Evolutionary conservation across 2,329 filamentous ascomycete species (phyloP), one percentile per base, ranked within the genome.

Genomic region (Aureobasidium zeae): DNA sequence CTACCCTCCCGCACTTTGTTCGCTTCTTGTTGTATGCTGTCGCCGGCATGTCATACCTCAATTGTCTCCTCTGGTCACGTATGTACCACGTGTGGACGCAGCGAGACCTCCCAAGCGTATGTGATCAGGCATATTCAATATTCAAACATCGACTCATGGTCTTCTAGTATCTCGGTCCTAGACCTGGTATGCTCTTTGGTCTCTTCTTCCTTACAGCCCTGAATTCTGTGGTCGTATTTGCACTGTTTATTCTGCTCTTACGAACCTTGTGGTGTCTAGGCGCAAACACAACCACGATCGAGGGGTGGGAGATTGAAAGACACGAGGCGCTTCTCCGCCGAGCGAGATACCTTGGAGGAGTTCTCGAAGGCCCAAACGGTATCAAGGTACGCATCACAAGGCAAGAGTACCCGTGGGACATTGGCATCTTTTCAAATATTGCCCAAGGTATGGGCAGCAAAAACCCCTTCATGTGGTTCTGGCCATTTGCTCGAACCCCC

Each of bases 371-470:
- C 0, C 74, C 76, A 0, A 72, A 77, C 32, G 77, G 77, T 2
- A 59, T 62, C 2, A 65, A 66, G 45, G 49, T 79, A 2, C 63
- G 68, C 9, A 71, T 83, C 31, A 68, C 73, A 46, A 73, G 70
- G 42, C 74, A 88, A 53, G 83, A 89, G 60, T 91, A 86, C 53
- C 86, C 85, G 0, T 91, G 87, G 62, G 85, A 93, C 55, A 64
- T 89, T 32, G 83, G 83, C 37, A 68, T 91, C 53, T 86, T 77
- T 65, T 59, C 66, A 25, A 93, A 93, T 59, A 70, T 89, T 57
- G 71, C 73, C 12, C 79, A 85, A 56, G 81, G 79, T 12, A 88
- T 91, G 81, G 83, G 83, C 3, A 79, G 76, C 0, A 51, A 57
- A 6, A 86, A 85, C 56, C 59, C 74, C 0, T 51, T 86, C 0